Conservation (phyloP, 2,329 filamentous ascomycete species). For the Juglanconis sp. region DNA sequence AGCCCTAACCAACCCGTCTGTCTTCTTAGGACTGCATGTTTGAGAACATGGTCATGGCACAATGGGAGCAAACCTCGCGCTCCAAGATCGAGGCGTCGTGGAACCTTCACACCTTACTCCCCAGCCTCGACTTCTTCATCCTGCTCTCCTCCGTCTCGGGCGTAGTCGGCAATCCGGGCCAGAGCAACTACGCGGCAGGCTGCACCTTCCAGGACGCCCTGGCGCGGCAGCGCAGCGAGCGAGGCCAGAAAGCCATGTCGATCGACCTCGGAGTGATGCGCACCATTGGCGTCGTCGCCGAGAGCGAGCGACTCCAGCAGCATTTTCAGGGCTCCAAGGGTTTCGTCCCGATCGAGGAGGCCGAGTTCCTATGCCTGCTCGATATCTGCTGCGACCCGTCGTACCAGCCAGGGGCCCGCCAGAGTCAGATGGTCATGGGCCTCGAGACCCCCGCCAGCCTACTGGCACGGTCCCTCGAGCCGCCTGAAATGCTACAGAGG, state of each 20-base stretch:
- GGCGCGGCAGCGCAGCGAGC: constrained; percentile 19
- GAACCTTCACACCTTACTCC: constrained; percentile 24
- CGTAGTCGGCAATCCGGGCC: constrained; percentile 22
- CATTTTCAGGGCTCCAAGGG: too few relatives aligned
- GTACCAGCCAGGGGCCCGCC: too few relatives aligned
- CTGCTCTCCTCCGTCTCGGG: constrained; percentile 26
- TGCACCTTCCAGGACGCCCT: constrained; percentile 33
- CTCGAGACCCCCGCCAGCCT: too few relatives aligned
- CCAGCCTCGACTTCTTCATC: constrained; percentile 29
- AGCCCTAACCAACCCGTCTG: neutral
- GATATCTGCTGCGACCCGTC: too few relatives aligned
- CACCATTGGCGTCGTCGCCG: constrained; percentile 22
- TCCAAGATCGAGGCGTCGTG: constrained; percentile 15
- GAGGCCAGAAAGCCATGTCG: constrained; percentile 18
- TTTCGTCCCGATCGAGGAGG: too few relatives aligned
- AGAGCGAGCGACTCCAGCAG: constrained; percentile 2
- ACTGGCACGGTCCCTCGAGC: too few relatives aligned
- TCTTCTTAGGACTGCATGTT: neutral
- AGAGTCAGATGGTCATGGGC: too few relatives aligned
- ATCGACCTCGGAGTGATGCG: constrained; percentile 25
- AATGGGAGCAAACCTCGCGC: constrained; percentile 16
- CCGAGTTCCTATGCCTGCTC: too few relatives aligned
- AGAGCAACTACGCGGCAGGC: constrained; percentile 29
- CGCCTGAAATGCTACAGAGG: too few relatives aligned
- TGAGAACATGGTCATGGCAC: neutral